These are phyloP conservation scores for Fusarium sublunatum DNA, from an alignment of 2,329 filamentous ascomycete genomes.

Conservation along the genomic window DNA sequence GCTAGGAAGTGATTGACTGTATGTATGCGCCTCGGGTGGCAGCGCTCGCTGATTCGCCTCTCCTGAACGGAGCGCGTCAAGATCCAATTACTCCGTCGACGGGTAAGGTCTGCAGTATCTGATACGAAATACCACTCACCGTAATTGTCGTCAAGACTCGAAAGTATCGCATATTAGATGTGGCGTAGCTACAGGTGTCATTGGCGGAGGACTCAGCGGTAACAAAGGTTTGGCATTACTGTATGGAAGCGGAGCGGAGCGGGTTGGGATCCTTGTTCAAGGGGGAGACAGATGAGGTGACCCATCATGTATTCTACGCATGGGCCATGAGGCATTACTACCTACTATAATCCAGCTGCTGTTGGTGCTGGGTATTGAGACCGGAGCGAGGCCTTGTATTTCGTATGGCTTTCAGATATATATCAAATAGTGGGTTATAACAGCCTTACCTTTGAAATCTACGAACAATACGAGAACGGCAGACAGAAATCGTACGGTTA, in stretches of 20 bases:
- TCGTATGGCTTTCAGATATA: too few species aligned
- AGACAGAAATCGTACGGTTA: background rate
- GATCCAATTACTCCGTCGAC: too few species aligned
- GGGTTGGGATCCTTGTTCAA: conserved; percentile 25
- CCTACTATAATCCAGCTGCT: conserved; percentile 1
- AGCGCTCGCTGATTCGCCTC: conserved; percentile 1
- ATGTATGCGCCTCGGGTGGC: background rate
- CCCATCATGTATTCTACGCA: conserved; percentile 24
- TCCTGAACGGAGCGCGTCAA: background rate
- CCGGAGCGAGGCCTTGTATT: too few species aligned
- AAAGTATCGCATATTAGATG: conserved; percentile 33
- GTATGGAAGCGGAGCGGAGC: conserved; percentile 26
- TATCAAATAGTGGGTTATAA: too few species aligned
- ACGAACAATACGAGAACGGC: background rate
- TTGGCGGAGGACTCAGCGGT: conserved; percentile 28
- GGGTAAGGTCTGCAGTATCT: too few species aligned
- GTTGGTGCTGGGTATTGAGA: background rate
- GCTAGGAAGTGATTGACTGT: conserved; percentile 12
- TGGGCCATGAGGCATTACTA: conserved; percentile 37
- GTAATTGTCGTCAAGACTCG: conserved; percentile 3
- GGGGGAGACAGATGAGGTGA: conserved; percentile 32
- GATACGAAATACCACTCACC: conserved; percentile 10
- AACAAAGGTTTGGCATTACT: conserved; percentile 5
- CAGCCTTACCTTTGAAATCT: too few species aligned
- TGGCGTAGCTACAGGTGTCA: conserved; percentile 11